Conservation (phyloP, 306 rosid genomes). For the Dalbergia oliveri region DNA sequence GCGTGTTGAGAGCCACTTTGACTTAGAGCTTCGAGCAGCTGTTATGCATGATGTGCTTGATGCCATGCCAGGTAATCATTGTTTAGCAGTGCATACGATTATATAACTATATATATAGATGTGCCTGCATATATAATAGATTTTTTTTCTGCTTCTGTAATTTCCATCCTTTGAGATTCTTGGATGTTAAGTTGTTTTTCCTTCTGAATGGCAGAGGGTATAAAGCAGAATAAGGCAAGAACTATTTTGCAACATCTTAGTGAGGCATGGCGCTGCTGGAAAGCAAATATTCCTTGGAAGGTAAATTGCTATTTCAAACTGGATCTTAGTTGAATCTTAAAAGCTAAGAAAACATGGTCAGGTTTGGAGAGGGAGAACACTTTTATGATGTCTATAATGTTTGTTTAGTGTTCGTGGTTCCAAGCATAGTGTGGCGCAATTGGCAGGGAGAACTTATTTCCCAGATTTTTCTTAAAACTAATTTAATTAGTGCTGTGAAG, state of each 20-base stretch:
- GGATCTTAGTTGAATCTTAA: constrained; percentile 3
- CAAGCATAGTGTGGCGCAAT: neutral
- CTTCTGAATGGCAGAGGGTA: constrained; percentile 75
- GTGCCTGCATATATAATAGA: too few species aligned
- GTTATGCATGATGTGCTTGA: constrained; percentile 99
- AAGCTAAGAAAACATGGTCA: neutral
- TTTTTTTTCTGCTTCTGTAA: neutral
- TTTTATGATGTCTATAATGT: neutral
- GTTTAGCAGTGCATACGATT: too few species aligned
- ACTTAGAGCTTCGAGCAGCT: constrained; percentile 98
- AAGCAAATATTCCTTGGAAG: constrained; percentile 99
- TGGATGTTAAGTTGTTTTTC: neutral
- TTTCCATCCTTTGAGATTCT: constrained; percentile 23
- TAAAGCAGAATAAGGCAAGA: constrained; percentile 96
- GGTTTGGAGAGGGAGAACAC: neutral
- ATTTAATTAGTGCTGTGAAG: constrained; percentile 13
- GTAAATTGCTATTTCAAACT: constrained; percentile 38
- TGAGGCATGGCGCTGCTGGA: constrained; percentile 99
- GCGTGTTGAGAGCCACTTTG: constrained; percentile 99
- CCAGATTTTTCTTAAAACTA: neutral
- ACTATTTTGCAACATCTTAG: constrained; percentile 97
- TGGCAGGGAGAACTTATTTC: constrained; percentile 15
- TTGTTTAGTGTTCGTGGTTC: neutral
- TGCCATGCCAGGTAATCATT: constrained; percentile 88
- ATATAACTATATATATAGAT: too few species aligned